These are phyloP conservation scores for Claviceps digitariae DNA, from an alignment of 2,329 filamentous ascomycete genomes.

Conservation along the genomic window DNA sequence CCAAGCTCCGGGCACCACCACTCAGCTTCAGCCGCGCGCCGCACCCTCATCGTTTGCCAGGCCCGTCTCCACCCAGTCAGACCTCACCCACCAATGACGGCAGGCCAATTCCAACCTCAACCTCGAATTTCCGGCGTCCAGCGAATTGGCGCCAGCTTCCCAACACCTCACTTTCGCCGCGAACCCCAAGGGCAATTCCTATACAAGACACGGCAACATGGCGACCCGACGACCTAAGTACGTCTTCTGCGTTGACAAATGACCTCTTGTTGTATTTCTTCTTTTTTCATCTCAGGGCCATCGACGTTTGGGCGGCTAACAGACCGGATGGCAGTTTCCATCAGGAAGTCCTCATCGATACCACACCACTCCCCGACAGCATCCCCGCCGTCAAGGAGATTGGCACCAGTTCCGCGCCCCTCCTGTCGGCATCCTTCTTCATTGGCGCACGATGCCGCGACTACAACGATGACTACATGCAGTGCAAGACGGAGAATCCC, in stretches of 20 bases:
- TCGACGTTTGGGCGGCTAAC: constrained; percentile 10
- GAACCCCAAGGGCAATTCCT: constrained; percentile 13
- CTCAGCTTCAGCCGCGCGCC: not conserved
- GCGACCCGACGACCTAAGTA: constrained; percentile 29
- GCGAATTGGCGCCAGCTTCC: constrained; percentile 7
- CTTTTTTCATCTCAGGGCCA: not conserved
- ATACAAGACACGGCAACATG: constrained; percentile 20
- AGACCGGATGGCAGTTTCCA: constrained; percentile 58
- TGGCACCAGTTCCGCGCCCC: constrained; percentile 80
- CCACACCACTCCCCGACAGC: constrained; percentile 80
- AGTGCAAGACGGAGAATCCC: constrained; percentile 92
- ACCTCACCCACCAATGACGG: constrained; percentile 21
- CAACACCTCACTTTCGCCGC: constrained; percentile 15
- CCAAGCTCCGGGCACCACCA: not conserved
- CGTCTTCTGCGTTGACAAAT: constrained; percentile 9
- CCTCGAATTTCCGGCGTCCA: constrained; percentile 12
- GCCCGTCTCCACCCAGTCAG: constrained; percentile 17
- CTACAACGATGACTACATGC: constrained; percentile 99
- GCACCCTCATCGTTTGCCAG: constrained; percentile 6
- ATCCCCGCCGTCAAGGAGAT: constrained; percentile 92
- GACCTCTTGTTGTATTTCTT: no score
- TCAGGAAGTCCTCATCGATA: constrained; percentile 86
- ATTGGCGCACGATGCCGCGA: constrained; percentile 89
- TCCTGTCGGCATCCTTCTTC: constrained; percentile 88
- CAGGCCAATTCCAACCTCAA: constrained; percentile 26